These are phyloP conservation scores for Collybia sordida DNA, from an alignment of 768 basidiomycete genomes.

Conservation along the genomic window DNA sequence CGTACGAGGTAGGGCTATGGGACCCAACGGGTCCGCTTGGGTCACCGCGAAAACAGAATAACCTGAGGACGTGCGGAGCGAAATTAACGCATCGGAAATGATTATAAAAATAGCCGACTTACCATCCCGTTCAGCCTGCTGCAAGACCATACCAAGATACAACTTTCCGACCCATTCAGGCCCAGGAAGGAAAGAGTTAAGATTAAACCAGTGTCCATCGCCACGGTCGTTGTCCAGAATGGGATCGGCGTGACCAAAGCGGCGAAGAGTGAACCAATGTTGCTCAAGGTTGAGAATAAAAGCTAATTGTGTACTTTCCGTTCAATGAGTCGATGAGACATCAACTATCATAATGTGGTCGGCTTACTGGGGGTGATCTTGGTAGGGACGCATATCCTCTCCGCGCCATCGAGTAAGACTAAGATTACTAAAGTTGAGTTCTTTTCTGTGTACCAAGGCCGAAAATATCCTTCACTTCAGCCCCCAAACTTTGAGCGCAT, in stretches of 20 bases:
- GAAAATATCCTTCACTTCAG: constrained; percentile 52
- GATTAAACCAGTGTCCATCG: constrained; percentile 48
- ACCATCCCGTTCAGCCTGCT: constrained; percentile 88
- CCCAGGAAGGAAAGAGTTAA: constrained; percentile 68
- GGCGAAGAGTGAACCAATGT: constrained; percentile 88
- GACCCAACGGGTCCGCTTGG: constrained; percentile 54
- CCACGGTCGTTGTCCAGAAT: constrained; percentile 34
- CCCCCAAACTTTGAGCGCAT: constrained; percentile 83
- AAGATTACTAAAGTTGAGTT: constrained; percentile 11
- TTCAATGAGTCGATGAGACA: constrained; percentile 1
- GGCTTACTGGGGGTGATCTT: constrained; percentile 71
- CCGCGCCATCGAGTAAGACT: constrained; percentile 86
- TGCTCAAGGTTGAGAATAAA: constrained; percentile 86
- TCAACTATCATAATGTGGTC: constrained; percentile 18
- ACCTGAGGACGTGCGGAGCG: constrained; percentile 44
- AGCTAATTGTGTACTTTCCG: constrained; percentile 69
- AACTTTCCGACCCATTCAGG: constrained; percentile 86
- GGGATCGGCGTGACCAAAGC: constrained; percentile 63
- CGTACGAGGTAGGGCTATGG: constrained; percentile 57
- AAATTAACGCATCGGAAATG: neutral
- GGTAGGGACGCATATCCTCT: constrained; percentile 76
- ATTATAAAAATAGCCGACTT: constrained; percentile 11
- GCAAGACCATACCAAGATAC: constrained; percentile 83
- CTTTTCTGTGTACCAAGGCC: constrained; percentile 3
- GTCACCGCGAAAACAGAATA: constrained; percentile 81